Conservation (phyloP, 2,329 filamentous ascomycete genomes). For the Rugonectria rugulosa region DNA sequence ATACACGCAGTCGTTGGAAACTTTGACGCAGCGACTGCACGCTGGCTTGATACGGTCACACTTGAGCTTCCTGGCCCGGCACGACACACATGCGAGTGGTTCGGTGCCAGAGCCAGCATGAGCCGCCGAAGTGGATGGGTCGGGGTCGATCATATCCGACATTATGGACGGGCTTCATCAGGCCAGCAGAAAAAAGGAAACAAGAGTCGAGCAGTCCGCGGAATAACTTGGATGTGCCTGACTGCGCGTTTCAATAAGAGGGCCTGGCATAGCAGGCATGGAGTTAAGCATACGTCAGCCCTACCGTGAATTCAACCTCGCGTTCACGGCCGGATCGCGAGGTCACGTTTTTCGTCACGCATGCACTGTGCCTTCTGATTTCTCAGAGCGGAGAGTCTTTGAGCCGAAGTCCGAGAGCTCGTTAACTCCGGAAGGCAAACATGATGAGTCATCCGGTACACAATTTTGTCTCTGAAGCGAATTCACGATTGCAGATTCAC, state of each 20-base stretch:
- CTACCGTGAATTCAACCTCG: slow-evolving; percentile 22
- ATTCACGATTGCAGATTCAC: no score
- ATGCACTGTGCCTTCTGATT: slow-evolving; percentile 24
- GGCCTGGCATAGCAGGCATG: slow-evolving; percentile 8
- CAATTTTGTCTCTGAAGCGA: not conserved
- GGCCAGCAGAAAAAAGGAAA: slow-evolving; percentile 11
- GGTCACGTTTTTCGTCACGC: slow-evolving; percentile 29
- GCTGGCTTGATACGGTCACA: slow-evolving; percentile 83
- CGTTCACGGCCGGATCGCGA: slow-evolving; percentile 21
- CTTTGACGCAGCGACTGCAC: slow-evolving; percentile 79
- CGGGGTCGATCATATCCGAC: slow-evolving; percentile 33
- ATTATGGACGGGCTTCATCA: slow-evolving; percentile 33
- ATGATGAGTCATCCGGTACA: slow-evolving; percentile 28
- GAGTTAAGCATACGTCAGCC: slow-evolving; percentile 11
- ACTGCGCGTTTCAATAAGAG: slow-evolving; percentile 2
- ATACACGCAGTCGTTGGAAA: slow-evolving; percentile 82
- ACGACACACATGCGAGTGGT: slow-evolving; percentile 81
- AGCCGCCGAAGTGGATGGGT: slow-evolving; percentile 26
- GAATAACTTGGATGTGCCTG: slow-evolving; percentile 2
- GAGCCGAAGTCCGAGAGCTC: slow-evolving; percentile 35
- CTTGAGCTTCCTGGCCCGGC: slow-evolving; percentile 83
- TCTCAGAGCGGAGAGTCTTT: slow-evolving; percentile 24
- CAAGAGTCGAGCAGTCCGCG: not conserved
- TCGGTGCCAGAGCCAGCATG: slow-evolving; percentile 40
- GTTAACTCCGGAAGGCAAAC: slow-evolving; percentile 27